phyloP scores from a whole-genome alignment of 129 eudicot species.

The Solidago caesia region DNA sequence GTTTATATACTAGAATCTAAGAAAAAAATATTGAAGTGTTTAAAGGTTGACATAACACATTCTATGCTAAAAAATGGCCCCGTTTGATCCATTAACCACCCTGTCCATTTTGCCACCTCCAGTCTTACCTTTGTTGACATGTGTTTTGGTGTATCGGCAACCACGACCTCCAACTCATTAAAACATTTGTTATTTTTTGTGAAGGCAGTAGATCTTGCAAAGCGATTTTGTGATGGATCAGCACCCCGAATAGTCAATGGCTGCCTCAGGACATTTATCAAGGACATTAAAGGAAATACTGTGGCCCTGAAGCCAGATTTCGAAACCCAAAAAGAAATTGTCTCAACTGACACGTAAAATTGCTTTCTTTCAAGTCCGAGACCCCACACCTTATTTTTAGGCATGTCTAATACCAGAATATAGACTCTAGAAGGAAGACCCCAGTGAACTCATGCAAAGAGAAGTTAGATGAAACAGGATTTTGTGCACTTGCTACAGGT shows the following conservation, averaged over 20 bases:
- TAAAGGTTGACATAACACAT: too few species aligned
- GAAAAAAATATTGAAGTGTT: too few species aligned
- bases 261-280: slow-evolving; percentile 70
- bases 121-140: background rate
- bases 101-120: too few species aligned
- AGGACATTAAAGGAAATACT: slow-evolving; percentile 33
- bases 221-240: slow-evolving; percentile 95
- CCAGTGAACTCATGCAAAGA: slow-evolving; percentile 20
- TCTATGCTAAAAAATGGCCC: too few species aligned
- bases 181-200: slow-evolving; percentile 16
- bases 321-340: slow-evolving; percentile 23
- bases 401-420: slow-evolving; percentile 24
- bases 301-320: slow-evolving; percentile 19
- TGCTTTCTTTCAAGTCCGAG: background rate
- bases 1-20: too few species aligned
- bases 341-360: slow-evolving; percentile 24
- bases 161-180: slow-evolving; percentile 3
- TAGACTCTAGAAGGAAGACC: slow-evolving; percentile 18
- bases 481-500: slow-evolving; percentile 31
- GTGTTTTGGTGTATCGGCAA: background rate
- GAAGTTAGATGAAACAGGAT: slow-evolving; percentile 9
- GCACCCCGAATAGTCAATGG: slow-evolving; percentile 92
- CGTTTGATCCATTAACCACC: background rate
- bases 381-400: slow-evolving; percentile 16
- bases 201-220: slow-evolving; percentile 97